Evolutionary conservation across 257 asterid species (phyloP).

Genomic region (Rhazya stricta): DNA sequence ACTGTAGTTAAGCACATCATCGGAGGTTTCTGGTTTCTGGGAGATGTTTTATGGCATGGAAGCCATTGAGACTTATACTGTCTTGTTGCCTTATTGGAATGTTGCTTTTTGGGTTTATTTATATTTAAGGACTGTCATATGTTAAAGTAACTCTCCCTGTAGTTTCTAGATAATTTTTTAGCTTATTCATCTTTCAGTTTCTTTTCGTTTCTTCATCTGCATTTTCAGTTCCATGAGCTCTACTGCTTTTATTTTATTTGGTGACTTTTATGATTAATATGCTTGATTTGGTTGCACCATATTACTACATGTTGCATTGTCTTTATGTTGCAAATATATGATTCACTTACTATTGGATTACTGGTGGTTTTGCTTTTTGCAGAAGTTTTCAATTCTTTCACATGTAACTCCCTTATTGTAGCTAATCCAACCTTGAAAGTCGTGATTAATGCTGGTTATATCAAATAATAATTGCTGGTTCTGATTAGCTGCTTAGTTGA

Average conservation of each 20-base stretch:
- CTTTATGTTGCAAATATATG: not conserved
- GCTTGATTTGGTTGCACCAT: not conserved
- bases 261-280: not conserved
- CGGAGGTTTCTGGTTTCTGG: not conserved
- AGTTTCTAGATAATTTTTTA: not conserved
- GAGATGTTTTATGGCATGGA: not conserved
- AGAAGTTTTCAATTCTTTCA: not conserved
- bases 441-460: not conserved
- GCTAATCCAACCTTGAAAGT: not conserved
- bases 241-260: not conserved
- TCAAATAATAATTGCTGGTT: not conserved
- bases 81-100: not conserved
- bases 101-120: not conserved
- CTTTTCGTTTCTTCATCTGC: not conserved
- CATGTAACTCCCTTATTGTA: not conserved
- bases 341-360: not conserved
- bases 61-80: not conserved
- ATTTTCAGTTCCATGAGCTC: not conserved
- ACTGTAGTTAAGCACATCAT: not conserved
- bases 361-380: not conserved
- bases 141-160: not conserved
- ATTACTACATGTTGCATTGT: not conserved
- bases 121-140: not conserved
- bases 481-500: not conserved
- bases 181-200: not conserved